Base-by-base conservation (phyloP, 2,329 filamentous ascomycete genomes). In the Pseudocercospora eumusae region DNA sequence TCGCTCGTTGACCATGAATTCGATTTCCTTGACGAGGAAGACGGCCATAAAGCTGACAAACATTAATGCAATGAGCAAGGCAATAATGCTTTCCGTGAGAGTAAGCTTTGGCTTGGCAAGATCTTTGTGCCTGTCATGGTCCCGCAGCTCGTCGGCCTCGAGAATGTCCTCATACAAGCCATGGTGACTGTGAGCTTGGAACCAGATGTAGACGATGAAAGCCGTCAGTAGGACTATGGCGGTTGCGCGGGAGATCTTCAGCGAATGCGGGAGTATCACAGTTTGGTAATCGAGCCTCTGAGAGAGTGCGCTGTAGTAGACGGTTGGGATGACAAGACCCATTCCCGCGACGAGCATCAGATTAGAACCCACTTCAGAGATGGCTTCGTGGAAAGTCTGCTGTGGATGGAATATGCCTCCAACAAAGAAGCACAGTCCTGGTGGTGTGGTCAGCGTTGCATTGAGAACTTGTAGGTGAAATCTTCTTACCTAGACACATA, bases 331-430 rank as follows among this genome's bases (percentile, higher is more conserved):
- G 44, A 83, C 71, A 44, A 83, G 74, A 54, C 78, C 80, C 73
- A 82, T 66, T 27, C 85, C 91, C 77, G 90, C 90, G 64, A 91
- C 90, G 56, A 95, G 81, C 20, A 96, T 79, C 36, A 95, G 77
- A 9, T 90, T 90, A 56, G 85, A 90, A 47, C 91, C 91, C 6
- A 90, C 89, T 76, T 96, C 91, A 70, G 87, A 90, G 64, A 96
- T 85, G 5, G 87, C 86, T 64, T 90, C 86, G 72, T 89, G 88
- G 72, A 95, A 95, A 8, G 79, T 82, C 70, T 91, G 84, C 69
- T 90, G 86, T 10, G 89, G 81, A 31, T 87, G 85, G 59, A 82
- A 80, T 50, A 93, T 71, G 13, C 91, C 91, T 33, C 90, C 90
- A 23, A 88, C 83, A 68, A 93, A 87, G 80, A 96, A 96, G 75